phyloP scores from a whole-genome alignment of 2,329 filamentous ascomycete genomes.

The Aspergillus melleus region DNA sequence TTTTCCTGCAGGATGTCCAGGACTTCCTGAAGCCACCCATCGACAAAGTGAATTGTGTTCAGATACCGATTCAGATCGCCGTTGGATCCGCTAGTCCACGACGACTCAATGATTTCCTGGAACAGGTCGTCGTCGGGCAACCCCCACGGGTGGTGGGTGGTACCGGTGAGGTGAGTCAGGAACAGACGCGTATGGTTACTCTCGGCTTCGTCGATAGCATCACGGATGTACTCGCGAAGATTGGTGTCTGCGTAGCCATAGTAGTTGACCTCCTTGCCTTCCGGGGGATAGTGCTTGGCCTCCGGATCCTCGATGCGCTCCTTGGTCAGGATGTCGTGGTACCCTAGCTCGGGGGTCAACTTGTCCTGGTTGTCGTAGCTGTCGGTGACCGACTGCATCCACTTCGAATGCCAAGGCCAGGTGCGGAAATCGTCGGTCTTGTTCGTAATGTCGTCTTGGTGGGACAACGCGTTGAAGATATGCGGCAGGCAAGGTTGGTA shows the following conservation, averaged over 20 bases:
- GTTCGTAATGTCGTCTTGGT: constrained; percentile 23
- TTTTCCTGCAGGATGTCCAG: constrained; percentile 32
- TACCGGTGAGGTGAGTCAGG: constrained; percentile 35
- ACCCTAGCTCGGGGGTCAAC: constrained; percentile 30
- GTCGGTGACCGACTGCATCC: constrained; percentile 36
- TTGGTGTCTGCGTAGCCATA: constrained; percentile 35
- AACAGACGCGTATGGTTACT: constrained; percentile 32
- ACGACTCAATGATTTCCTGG: constrained; percentile 22
- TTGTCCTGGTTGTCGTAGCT: constrained; percentile 31
- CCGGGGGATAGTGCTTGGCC: constrained; percentile 29
- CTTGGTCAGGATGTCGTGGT: constrained; percentile 27
- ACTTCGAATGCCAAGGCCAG: constrained; percentile 36
- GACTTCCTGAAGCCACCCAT: constrained; percentile 34
- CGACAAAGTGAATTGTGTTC: constrained; percentile 33
- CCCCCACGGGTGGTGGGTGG: constrained; percentile 36
- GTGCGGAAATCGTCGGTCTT: constrained; percentile 26
- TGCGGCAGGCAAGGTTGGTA: constrained; percentile 50
- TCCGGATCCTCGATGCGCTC: constrained; percentile 24
- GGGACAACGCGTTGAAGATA: constrained; percentile 27
- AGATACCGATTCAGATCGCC: constrained; percentile 30
- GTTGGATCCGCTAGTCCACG: constrained; percentile 18
- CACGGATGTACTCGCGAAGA: constrained; percentile 33
- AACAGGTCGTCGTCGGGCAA: constrained; percentile 28
- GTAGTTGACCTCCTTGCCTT: constrained; percentile 31
- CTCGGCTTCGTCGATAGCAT: constrained; percentile 34